Evolutionary conservation across 495 filamentous ascomycete genomes (phyloP).

Genomic region (Tuber umbilicatum): DNA sequence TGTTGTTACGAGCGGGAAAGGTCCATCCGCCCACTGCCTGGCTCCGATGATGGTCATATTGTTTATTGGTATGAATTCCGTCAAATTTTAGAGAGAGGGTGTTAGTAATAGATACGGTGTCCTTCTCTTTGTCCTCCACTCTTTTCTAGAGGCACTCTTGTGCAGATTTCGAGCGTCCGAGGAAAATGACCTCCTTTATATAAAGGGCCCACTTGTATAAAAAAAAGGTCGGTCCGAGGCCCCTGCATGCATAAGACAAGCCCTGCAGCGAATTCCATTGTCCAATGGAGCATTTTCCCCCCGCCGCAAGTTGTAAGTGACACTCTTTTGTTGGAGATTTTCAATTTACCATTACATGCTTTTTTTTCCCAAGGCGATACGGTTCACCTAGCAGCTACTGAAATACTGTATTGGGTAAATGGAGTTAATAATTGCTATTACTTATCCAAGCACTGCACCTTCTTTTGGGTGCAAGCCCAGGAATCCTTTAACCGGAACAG

Average conservation of each 20-base stretch:
- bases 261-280: not conserved
- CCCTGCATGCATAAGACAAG: not conserved
- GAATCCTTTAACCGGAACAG: no score
- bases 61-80: not conserved
- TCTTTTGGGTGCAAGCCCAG: no score
- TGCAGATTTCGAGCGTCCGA: no score
- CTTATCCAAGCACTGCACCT: no score
- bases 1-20: constrained; percentile 48
- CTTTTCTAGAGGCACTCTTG: not conserved
- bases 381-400: no score
- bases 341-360: no score
- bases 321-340: no score
- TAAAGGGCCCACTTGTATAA: not conserved
- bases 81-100: not conserved
- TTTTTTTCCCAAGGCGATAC: no score
- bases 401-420: no score
- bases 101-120: not conserved
- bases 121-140: not conserved
- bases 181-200: not conserved
- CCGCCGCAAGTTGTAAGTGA: no score
- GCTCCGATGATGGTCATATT: constrained; percentile 15
- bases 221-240: not conserved
- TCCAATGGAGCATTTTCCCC: not conserved
- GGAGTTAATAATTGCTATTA: no score
- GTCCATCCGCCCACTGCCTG: constrained; percentile 49